Percentiles rank a stretch among this genome's conserved stretches.
phyloP scores from a whole-genome alignment of 169 alveolate genomes.

The Sarcocystis neurona region DNA sequence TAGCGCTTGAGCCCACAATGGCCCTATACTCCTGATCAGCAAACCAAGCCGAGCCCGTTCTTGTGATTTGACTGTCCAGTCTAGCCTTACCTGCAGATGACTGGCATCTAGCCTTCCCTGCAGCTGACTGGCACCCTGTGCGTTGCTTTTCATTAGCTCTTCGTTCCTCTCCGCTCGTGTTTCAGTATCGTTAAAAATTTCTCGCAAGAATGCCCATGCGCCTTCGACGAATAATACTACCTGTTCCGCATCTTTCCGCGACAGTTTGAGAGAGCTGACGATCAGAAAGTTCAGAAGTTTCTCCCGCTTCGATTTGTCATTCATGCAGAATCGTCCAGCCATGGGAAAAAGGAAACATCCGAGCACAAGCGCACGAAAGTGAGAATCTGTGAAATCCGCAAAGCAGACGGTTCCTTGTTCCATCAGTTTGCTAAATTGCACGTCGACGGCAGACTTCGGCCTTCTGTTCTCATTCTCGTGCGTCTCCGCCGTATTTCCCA shows the following conservation, averaged over 20 bases:
- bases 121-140: not conserved
- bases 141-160: not conserved
- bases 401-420: not conserved
- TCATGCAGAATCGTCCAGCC: not conserved
- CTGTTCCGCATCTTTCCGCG: not conserved
- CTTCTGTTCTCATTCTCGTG: not conserved
- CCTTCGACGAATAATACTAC: not conserved
- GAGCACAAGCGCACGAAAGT: not conserved
- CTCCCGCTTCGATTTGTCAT: slow-evolving; percentile 11
- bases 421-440: too few species aligned
- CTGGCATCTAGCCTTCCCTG: not conserved
- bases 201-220: not conserved
- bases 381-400: not conserved
- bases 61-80: too few species aligned
- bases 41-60: not conserved
- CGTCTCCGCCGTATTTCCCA: not conserved
- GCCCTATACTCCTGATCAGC: not conserved
- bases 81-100: not conserved
- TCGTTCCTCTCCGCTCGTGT: not conserved
- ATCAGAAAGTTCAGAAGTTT: not conserved
- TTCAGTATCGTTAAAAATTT: too few species aligned
- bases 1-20: not conserved
- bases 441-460: not conserved
- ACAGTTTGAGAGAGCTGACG: not conserved
- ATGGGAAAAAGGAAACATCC: not conserved